A percentile compares a stretch with the other conserved stretches of the same genome.
Conservation (phyloP, 305 asterid species). For the Fraxinus nigra region DNA sequence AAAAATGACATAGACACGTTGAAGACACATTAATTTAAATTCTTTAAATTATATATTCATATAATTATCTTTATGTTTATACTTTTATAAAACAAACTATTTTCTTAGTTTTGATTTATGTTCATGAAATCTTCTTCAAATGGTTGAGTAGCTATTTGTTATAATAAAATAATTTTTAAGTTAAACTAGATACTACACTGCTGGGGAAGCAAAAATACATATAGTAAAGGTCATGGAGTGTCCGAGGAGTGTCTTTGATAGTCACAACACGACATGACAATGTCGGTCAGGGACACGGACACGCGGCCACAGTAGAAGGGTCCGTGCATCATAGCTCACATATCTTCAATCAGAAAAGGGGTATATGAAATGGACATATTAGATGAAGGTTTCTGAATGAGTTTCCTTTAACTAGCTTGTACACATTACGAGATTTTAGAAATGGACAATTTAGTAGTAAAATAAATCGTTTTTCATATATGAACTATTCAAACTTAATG, state of each 20-base stretch:
- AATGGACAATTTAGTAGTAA: background rate
- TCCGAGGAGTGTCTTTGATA: background rate
- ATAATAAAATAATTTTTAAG: background rate
- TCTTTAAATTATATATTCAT: background rate
- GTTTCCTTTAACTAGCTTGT: background rate
- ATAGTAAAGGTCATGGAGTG: background rate
- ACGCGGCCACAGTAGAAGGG: background rate
- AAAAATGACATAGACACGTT: background rate
- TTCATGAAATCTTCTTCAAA: background rate
- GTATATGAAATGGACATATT: background rate
- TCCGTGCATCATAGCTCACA: background rate
- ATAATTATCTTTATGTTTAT: background rate
- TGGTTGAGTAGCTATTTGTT: background rate
- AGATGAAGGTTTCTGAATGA: background rate
- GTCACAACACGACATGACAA: background rate
- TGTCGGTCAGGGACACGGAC: background rate
- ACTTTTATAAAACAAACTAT: too few relatives aligned
- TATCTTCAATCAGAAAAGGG: background rate
- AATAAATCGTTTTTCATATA: background rate
- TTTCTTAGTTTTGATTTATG: background rate
- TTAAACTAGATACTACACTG: background rate
- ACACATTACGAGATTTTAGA: background rate
- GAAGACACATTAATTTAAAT: background rate
- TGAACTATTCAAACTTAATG: slow-evolving; percentile 6
- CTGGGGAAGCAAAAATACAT: background rate